Conservation (phyloP, 1,284 basidiomycete species). For the Athelia sp. region DNA sequence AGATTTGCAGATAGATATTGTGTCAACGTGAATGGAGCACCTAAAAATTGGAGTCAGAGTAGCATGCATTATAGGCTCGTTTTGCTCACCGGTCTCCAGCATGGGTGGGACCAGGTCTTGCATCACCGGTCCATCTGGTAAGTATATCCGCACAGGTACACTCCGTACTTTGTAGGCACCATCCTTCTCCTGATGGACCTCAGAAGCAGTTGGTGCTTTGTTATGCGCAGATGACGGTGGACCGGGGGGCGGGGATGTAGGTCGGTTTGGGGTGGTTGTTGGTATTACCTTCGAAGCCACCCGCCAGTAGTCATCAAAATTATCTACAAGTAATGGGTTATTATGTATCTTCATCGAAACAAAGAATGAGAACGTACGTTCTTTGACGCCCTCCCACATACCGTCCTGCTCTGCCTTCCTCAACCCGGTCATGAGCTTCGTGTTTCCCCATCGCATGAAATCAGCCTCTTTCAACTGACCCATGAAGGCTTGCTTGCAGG, state of each 20-base stretch:
- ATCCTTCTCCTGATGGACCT: conserved; percentile 53
- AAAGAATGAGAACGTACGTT: conserved; percentile 56
- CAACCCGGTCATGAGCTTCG: conserved; percentile 85
- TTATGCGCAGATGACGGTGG: conserved; percentile 45
- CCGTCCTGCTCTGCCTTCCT: conserved; percentile 88
- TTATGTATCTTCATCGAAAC: conserved; percentile 3
- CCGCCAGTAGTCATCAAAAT: conserved; percentile 92
- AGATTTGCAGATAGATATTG: conserved; percentile 58
- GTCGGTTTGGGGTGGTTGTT: conserved; percentile 50
- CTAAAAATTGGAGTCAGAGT: conserved; percentile 28
- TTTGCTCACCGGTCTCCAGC: conserved; percentile 55
- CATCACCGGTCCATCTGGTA: conserved; percentile 88
- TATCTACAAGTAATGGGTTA: conserved; percentile 48
- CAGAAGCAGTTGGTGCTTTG: conserved; percentile 65
- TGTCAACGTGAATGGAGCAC: conserved; percentile 53
- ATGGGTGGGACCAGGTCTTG: conserved; percentile 85
- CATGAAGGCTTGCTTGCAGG: conserved; percentile 89
- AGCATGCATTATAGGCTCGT: neutral
- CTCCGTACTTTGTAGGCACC: conserved; percentile 82
- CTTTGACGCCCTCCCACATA: conserved; percentile 90
- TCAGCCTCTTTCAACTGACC: conserved; percentile 93
- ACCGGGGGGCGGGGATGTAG: conserved; percentile 44
- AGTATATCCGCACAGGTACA: conserved; percentile 84
- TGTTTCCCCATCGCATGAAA: conserved; percentile 92
- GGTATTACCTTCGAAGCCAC: conserved; percentile 85